phyloP scores from a whole-genome alignment of 2,329 filamentous ascomycete genomes.

The Curvularia sp. region DNA sequence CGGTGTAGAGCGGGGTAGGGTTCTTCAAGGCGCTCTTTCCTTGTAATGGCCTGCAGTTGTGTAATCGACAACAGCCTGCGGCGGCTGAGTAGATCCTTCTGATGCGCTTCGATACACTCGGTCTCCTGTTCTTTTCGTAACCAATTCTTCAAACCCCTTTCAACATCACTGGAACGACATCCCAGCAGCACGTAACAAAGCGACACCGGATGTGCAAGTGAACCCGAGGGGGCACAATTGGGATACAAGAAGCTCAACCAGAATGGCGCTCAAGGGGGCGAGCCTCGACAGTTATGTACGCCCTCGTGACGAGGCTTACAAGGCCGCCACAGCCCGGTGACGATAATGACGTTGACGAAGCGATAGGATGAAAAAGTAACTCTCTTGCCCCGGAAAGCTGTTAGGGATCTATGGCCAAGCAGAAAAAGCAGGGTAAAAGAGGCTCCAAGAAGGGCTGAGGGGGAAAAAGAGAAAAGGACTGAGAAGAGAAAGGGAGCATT shows the following conservation, averaged over 20 bases:
- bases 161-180: conserved; percentile 13
- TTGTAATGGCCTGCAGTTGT: background rate
- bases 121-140: conserved; percentile 8
- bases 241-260: background rate
- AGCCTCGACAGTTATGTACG: conserved; percentile 3
- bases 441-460: background rate
- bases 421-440: conserved; percentile 5
- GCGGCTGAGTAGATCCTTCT: background rate
- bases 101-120: background rate
- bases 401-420: conserved; percentile 1
- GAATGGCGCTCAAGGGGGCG: background rate
- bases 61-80: background rate
- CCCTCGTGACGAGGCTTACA: background rate
- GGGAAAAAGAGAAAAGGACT: conserved; percentile 5
- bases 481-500: background rate
- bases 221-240: background rate
- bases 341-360: conserved; percentile 3
- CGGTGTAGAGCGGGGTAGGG: background rate
- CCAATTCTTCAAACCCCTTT: conserved; percentile 12
- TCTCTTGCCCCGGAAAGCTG: conserved; percentile 3
- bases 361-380: conserved; percentile 4
- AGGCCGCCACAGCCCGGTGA: background rate
- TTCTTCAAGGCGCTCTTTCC: background rate
- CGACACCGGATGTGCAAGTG: background rate
- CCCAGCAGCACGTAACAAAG: conserved; percentile 7